A percentile compares a stretch with the other conserved stretches of the same genome.
Conservation (phyloP, 2,329 filamentous ascomycete genomes). For the Emydomyces testavorans region DNA sequence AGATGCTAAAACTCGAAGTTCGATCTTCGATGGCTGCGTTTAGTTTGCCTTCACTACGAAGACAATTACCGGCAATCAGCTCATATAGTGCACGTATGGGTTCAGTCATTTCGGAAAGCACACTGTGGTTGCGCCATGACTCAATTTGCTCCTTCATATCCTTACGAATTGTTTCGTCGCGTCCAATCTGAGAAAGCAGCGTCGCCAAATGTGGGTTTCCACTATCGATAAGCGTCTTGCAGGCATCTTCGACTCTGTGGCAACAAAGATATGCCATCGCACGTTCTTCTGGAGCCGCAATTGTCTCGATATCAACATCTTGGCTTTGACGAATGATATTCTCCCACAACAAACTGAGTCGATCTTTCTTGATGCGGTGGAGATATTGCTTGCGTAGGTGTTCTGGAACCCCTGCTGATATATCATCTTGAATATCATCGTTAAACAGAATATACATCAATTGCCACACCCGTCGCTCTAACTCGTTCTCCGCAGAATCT, state of each 20-base stretch:
- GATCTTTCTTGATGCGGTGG: constrained; percentile 39
- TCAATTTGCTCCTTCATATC: constrained; percentile 71
- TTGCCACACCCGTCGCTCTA: constrained; percentile 57
- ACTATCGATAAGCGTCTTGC: constrained; percentile 61
- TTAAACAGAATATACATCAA: constrained; percentile 82
- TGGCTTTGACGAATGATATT: constrained; percentile 47
- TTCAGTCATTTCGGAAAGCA: constrained; percentile 77
- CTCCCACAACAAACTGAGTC: constrained; percentile 35
- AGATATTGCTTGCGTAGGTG: constrained; percentile 31
- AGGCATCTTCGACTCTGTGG: constrained; percentile 71
- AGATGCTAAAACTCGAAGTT: constrained; percentile 66
- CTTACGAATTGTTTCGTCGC: constrained; percentile 54
- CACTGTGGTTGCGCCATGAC: constrained; percentile 71
- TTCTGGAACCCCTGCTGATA: constrained; percentile 33
- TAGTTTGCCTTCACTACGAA: constrained; percentile 62
- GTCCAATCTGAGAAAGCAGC: constrained; percentile 69
- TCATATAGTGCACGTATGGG: constrained; percentile 80
- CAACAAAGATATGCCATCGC: constrained; percentile 69
- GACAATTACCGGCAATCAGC: constrained; percentile 76
- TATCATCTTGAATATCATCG: constrained; percentile 40
- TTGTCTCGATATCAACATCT: constrained; percentile 52
- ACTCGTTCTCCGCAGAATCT: constrained; percentile 23
- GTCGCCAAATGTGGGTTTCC: constrained; percentile 76
- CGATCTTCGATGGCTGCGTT: constrained; percentile 69
- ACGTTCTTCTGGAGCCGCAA: constrained; percentile 64